phyloP scores from a whole-genome alignment of 176 grass and related monocot species.

The Chloris gayana region DNA sequence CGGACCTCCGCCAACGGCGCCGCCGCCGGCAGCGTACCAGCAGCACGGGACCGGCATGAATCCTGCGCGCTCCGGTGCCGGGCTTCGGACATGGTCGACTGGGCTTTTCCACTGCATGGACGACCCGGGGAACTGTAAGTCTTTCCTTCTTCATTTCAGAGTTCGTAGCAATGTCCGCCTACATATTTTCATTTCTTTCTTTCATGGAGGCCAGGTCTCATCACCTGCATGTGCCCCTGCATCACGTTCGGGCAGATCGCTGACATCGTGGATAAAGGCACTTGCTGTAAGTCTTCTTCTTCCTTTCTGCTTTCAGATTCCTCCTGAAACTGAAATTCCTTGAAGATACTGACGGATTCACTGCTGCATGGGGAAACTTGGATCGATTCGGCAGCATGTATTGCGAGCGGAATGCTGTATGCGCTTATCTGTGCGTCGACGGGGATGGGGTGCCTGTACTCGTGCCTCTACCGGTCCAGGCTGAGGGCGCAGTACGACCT shows the following conservation, averaged over 20 bases:
- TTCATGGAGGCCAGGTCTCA: constrained; percentile 60
- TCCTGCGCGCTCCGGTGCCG: constrained; percentile 20
- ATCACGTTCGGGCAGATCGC: constrained; percentile 93
- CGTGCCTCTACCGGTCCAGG: constrained; percentile 81
- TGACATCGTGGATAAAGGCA: constrained; percentile 79
- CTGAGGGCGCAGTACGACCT: constrained; percentile 75
- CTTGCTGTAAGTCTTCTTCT: constrained; percentile 62
- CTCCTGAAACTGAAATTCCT: not conserved
- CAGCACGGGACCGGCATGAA: constrained; percentile 52
- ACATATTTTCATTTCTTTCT: not conserved
- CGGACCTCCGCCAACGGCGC: constrained; percentile 37
- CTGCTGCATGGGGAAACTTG: not conserved
- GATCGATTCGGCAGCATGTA: constrained; percentile 48
- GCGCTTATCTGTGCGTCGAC: constrained; percentile 48
- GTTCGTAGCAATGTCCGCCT: not conserved
- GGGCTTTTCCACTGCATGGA: constrained; percentile 98
- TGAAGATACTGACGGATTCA: not conserved
- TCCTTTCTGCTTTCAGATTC: not conserved
- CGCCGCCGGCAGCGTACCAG: constrained; percentile 52
- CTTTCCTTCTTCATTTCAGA: not conserved
- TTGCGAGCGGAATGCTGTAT: constrained; percentile 52
- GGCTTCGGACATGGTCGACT: constrained; percentile 72
- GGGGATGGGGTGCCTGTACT: constrained; percentile 79
- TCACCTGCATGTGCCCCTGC: constrained; percentile 89
- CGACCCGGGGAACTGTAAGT: constrained; percentile 92